Conservation (phyloP, 306 rosid species). For the Myrica gale region DNA sequence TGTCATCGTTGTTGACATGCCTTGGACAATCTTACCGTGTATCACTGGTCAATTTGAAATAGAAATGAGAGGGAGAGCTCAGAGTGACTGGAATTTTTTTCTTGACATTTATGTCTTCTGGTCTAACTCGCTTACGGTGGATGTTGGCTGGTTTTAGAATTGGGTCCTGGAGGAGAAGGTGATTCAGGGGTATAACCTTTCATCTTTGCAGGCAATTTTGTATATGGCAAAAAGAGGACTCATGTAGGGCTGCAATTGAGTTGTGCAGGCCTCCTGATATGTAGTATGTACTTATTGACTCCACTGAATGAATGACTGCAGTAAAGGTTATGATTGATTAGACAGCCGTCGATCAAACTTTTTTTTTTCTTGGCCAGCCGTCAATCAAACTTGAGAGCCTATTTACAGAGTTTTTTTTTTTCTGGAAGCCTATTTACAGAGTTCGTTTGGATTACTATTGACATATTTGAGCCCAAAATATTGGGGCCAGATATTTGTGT, state of each 20-base stretch:
- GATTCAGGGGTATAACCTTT: background rate
- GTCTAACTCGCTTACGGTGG: conserved; percentile 1
- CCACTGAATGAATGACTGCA: background rate
- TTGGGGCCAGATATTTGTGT: too few species aligned
- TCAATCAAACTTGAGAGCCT: background rate
- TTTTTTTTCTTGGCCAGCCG: too few species aligned
- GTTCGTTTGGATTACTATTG: background rate
- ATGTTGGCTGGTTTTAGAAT: background rate
- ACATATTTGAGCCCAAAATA: too few species aligned
- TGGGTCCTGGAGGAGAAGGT: background rate
- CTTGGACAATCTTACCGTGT: conserved; percentile 14
- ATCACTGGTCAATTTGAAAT: conserved; percentile 38
- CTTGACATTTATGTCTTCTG: conserved; percentile 15
- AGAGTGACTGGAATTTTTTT: conserved; percentile 6
- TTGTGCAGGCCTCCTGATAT: background rate
- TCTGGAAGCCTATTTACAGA: too few species aligned
- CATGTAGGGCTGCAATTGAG: background rate
- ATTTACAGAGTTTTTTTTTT: background rate
- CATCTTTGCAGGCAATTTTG: background rate
- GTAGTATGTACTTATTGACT: background rate
- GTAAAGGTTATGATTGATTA: background rate
- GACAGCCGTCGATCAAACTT: background rate
- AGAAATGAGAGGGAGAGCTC: conserved; percentile 8
- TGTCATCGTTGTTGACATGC: conserved; percentile 62
- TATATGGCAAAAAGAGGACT: background rate